phyloP scores from a whole-genome alignment of 805 yeast species.

The Scheffersomyces amazonensis region DNA sequence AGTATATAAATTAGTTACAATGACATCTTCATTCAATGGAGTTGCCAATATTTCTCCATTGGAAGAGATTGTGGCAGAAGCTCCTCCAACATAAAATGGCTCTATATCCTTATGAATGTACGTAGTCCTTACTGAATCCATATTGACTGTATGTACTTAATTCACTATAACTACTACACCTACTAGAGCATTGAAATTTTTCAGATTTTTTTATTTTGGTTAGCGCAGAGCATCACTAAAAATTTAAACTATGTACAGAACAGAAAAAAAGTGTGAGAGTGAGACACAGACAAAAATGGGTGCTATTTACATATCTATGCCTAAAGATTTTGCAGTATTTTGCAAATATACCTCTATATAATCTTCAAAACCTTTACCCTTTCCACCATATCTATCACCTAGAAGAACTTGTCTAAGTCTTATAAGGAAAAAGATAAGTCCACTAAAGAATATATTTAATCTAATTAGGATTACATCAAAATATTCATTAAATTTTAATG shows the following conservation, averaged over 20 bases:
- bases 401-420: constrained; percentile 29
- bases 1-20: constrained; percentile 61
- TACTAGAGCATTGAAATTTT: no score
- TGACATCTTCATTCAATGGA: constrained; percentile 73
- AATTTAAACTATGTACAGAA: no score
- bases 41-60: constrained; percentile 72
- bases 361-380: constrained; percentile 42
- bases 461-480: constrained; percentile 17
- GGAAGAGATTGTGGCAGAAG: constrained; percentile 64
- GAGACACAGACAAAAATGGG: no score
- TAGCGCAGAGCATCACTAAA: neutral
- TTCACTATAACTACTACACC: no score
- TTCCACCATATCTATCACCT: constrained; percentile 31
- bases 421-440: constrained; percentile 28
- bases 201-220: neutral
- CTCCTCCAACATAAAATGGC: constrained; percentile 87
- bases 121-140: constrained; percentile 33
- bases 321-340: constrained; percentile 41
- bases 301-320: constrained; percentile 35
- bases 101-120: constrained; percentile 51
- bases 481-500: constrained; percentile 6
- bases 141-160: no score
- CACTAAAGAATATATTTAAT: constrained; percentile 23
- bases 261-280: neutral
- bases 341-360: constrained; percentile 41